Conservation (phyloP, 768 basidiomycete genomes). For the Amanita muscaria region DNA sequence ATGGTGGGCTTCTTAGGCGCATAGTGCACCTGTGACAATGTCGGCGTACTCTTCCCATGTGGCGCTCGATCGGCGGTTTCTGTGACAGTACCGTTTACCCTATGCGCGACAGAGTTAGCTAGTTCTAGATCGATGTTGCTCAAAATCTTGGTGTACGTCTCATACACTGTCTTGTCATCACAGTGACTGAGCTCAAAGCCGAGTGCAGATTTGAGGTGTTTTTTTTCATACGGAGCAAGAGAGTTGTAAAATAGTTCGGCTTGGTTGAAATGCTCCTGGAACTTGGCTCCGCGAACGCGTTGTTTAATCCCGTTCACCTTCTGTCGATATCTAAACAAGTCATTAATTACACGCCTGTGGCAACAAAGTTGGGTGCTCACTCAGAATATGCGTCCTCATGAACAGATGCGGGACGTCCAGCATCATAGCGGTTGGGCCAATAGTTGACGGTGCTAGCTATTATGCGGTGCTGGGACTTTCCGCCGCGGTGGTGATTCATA, state of each 20-base stretch:
- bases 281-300: constrained; percentile 61
- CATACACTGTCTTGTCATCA: constrained; percentile 65
- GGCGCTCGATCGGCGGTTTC: constrained; percentile 41
- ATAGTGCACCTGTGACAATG: constrained; percentile 54
- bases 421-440: constrained; percentile 66
- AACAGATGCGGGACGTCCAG: constrained; percentile 37
- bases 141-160: constrained; percentile 56
- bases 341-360: no score
- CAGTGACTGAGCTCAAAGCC: constrained; percentile 83
- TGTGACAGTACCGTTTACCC: constrained; percentile 55
- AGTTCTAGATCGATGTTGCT: constrained; percentile 70
- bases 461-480: constrained; percentile 48
- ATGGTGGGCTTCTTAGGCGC: constrained; percentile 49
- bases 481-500: constrained; percentile 61
- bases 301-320: constrained; percentile 46
- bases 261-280: constrained; percentile 71
- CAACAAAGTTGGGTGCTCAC: constrained; percentile 22
- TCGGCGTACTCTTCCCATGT: constrained; percentile 45
- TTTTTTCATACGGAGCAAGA: constrained; percentile 54
- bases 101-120: constrained; percentile 56
- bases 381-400: constrained; percentile 51
- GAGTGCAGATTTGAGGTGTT: constrained; percentile 61
- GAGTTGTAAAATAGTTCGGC: constrained; percentile 83
- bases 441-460: constrained; percentile 60
- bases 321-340: constrained; percentile 45